Conservation (phyloP, 1,284 basidiomycete genomes). For the Ustilago nuda region DNA sequence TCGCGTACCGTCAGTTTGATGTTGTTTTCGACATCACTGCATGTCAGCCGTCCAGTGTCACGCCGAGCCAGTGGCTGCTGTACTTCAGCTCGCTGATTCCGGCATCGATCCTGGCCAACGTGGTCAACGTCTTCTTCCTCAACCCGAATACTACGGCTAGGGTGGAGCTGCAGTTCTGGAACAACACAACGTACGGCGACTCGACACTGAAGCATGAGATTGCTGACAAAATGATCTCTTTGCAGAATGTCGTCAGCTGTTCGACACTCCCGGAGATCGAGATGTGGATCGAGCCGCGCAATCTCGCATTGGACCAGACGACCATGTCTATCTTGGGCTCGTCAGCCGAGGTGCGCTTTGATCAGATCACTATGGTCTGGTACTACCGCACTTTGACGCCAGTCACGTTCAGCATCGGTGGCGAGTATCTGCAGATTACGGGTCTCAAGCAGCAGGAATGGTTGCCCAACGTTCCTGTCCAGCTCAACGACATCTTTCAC, state of each 20-base stretch:
- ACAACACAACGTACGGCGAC: slow-evolving; percentile 24
- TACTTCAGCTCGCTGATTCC: slow-evolving; percentile 61
- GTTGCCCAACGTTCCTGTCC: slow-evolving; percentile 36
- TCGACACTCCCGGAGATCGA: slow-evolving; percentile 54
- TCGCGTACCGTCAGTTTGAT: slow-evolving; percentile 51
- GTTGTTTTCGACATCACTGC: slow-evolving; percentile 58
- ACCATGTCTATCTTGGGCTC: slow-evolving; percentile 53
- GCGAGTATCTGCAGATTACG: slow-evolving; percentile 63
- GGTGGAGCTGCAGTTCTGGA: slow-evolving; percentile 48
- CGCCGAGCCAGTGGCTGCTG: slow-evolving; percentile 60
- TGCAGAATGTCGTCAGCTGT: slow-evolving; percentile 45
- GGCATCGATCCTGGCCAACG: slow-evolving; percentile 46
- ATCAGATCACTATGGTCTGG: slow-evolving; percentile 64
- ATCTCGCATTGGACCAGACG: slow-evolving; percentile 50
- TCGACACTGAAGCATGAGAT: slow-evolving; percentile 38
- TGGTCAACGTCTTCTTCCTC: slow-evolving; percentile 56
- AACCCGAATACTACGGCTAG: slow-evolving; percentile 58
- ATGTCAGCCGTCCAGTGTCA: slow-evolving; percentile 46
- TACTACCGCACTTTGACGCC: slow-evolving; percentile 63
- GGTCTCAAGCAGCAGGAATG: slow-evolving; percentile 60
- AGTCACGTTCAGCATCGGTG: slow-evolving; percentile 59
- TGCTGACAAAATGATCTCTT: slow-evolving; percentile 33
- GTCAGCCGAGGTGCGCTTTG: slow-evolving; percentile 49
- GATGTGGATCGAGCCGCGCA: slow-evolving; percentile 55
- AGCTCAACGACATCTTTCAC: slow-evolving; percentile 63